Evolutionary conservation across 257 asterid species (phyloP).

Genomic region (Gynochthodes officinalis): DNA sequence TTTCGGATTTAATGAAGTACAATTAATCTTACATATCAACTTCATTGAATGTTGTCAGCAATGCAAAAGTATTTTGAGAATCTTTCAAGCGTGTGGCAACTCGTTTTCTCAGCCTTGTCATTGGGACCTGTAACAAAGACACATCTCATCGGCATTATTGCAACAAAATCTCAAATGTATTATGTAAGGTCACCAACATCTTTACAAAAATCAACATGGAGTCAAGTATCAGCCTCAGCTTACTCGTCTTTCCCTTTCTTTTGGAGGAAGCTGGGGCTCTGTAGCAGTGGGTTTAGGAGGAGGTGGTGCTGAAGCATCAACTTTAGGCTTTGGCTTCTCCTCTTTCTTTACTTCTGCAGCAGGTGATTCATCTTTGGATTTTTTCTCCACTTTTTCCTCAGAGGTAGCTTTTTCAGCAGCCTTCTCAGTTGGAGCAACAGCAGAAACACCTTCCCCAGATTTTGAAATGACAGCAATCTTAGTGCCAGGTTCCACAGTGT

Average conservation of each 20-base stretch:
- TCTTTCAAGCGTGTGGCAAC: constrained; percentile 95
- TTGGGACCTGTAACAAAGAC: constrained; percentile 63
- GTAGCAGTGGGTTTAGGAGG: constrained; percentile 64
- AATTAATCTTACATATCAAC: constrained; percentile 80
- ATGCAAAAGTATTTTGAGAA: constrained; percentile 95
- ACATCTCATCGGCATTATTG: constrained; percentile 9
- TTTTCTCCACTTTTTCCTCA: constrained; percentile 55
- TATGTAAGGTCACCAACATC: constrained; percentile 2
- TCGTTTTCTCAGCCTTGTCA: constrained; percentile 96
- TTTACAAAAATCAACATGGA: background rate
- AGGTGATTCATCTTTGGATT: constrained; percentile 49
- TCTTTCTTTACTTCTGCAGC: constrained; percentile 32
- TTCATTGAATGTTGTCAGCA: constrained; percentile 96
- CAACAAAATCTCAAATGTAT: background rate
- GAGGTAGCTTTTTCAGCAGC: constrained; percentile 57
- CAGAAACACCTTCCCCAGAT: constrained; percentile 79
- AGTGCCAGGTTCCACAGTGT: constrained; percentile 91
- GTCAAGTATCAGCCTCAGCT: constrained; percentile 23
- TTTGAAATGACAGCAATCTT: constrained; percentile 85
- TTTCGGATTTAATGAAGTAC: background rate
- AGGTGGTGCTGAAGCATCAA: constrained; percentile 45
- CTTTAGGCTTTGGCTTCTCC: constrained; percentile 61
- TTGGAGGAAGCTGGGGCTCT: constrained; percentile 95
- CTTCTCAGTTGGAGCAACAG: constrained; percentile 81
- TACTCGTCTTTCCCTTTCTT: constrained; percentile 94